Evolutionary conservation across 352 stramenopile genomes (phyloP).

Genomic region (Salisapilia sapeloensis): DNA sequence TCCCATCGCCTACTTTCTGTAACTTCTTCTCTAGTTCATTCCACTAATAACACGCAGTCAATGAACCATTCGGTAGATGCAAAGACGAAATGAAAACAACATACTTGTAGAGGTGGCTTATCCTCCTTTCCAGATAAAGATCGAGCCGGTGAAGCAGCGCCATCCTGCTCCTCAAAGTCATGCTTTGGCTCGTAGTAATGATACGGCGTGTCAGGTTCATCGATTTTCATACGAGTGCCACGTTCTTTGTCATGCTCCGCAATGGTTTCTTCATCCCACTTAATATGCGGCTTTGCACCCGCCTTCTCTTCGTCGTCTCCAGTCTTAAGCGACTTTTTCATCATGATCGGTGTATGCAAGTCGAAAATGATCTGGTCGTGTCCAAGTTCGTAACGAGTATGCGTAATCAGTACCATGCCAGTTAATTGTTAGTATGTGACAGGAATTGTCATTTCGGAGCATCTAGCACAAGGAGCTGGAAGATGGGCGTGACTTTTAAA

Average conservation of each 20-base stretch:
- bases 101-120: slow-evolving; percentile 21
- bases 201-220: slow-evolving; percentile 88
- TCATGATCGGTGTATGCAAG: no score
- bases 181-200: slow-evolving; percentile 37
- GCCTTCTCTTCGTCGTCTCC: no score
- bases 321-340: no score
- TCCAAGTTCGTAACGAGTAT: no score
- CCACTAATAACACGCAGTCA: slow-evolving; percentile 15
- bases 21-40: slow-evolving; percentile 52
- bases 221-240: slow-evolving; percentile 88
- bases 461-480: no score
- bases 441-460: no score
- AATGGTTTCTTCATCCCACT: slow-evolving; percentile 88
- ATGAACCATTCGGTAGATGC: neutral
- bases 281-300: slow-evolving; percentile 20
- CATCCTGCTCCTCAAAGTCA: slow-evolving; percentile 6
- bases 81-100: neutral
- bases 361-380: no score
- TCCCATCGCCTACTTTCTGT: slow-evolving; percentile 21
- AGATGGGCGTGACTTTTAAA: no score
- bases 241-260: slow-evolving; percentile 79
- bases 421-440: no score
- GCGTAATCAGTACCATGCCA: no score
- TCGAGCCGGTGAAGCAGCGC: slow-evolving; percentile 20
- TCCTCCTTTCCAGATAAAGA: slow-evolving; percentile 28